Percentiles rank a stretch among this genome's conserved stretches.
Evolutionary conservation across 345 rosid genomes (phyloP).

Genomic region (Dimocarpus longan): DNA sequence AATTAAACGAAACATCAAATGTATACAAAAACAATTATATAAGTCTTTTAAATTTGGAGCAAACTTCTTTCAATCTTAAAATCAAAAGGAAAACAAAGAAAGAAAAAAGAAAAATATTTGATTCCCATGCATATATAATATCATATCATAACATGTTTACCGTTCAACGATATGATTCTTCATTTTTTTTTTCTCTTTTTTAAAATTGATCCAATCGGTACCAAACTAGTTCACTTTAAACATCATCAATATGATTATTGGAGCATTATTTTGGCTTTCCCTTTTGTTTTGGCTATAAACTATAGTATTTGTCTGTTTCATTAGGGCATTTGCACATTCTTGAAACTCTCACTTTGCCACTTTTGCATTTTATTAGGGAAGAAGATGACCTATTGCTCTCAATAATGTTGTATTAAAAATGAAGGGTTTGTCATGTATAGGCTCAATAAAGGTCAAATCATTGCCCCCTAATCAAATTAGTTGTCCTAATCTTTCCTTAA

Average conservation of each 20-base stretch:
- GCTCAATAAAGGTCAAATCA: conserved; percentile 32
- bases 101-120: no score
- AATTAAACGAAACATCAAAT: not conserved
- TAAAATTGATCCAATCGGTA: not conserved
- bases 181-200: not conserved
- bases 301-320: not conserved
- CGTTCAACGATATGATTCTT: not conserved
- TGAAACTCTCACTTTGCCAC: not conserved
- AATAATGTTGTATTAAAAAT: conserved; percentile 6
- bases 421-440: conserved; percentile 16
- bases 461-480: conserved; percentile 7
- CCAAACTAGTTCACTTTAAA: not conserved
- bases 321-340: not conserved
- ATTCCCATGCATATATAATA: no score
- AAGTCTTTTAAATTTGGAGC: not conserved
- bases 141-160: not conserved
- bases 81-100: no score
- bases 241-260: conserved; percentile 3
- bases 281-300: not conserved
- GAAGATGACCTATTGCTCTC: conserved; percentile 21
- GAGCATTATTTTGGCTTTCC: conserved; percentile 24
- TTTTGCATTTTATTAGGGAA: conserved; percentile 3
- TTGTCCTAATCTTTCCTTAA: conserved; percentile 19
- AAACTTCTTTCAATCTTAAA: not conserved
- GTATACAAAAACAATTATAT: not conserved